A percentile compares a stretch with the other conserved stretches of the same genome.
Evolutionary conservation across 441 rosid species (phyloP).

Genomic region (Pelargonium citronellum): DNA sequence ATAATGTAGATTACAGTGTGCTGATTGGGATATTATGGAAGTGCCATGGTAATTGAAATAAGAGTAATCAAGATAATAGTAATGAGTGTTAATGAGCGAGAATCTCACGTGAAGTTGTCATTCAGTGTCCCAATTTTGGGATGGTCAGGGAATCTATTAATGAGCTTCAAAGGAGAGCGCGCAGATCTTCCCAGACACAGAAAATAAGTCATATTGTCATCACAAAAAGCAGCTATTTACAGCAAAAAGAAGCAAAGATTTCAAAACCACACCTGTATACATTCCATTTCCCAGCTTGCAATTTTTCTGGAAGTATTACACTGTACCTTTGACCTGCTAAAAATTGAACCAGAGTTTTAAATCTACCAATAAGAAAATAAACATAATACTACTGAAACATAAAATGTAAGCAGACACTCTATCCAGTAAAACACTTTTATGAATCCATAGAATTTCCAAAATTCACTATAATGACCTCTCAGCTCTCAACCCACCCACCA

Average conservation of each 20-base stretch:
- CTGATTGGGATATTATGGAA: neutral
- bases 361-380: constrained; percentile 14
- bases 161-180: constrained; percentile 65
- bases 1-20: constrained; percentile 4
- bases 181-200: constrained; percentile 55
- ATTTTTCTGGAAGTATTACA: constrained; percentile 88
- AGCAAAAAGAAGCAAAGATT: constrained; percentile 8
- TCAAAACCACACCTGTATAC: constrained; percentile 62
- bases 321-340: constrained; percentile 76
- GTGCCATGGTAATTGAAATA: neutral
- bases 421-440: neutral
- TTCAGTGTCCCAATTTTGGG: constrained; percentile 86
- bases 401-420: neutral
- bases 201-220: constrained; percentile 9
- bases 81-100: constrained; percentile 15
- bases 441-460: neutral
- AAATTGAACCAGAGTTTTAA: constrained; percentile 13
- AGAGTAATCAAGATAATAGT: neutral
- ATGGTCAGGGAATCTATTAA: constrained; percentile 69
- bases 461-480: neutral
- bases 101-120: constrained; percentile 81
- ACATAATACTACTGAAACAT: neutral
- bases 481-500: neutral
- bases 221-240: constrained; percentile 5
- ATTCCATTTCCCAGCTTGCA: constrained; percentile 85